These are phyloP conservation scores for Strobilomyces confusus DNA, from an alignment of 768 basidiomycete species.

Conservation along the genomic window DNA sequence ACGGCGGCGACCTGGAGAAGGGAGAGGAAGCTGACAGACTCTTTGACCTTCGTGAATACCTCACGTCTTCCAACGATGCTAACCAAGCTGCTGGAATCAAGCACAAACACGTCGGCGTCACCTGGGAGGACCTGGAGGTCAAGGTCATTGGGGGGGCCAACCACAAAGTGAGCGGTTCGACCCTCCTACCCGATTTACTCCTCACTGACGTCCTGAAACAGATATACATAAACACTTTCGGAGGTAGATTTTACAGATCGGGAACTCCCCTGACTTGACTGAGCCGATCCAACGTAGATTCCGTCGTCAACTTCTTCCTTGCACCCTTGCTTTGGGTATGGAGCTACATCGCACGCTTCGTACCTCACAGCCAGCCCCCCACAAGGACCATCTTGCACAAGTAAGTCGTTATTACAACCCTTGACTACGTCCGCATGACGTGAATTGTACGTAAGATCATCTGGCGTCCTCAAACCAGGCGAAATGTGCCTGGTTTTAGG, in stretches of 20 bases:
- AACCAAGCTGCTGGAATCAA: constrained; percentile 62
- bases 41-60: constrained; percentile 67
- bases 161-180: constrained; percentile 44
- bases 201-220: background rate
- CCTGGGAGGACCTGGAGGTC: constrained; percentile 68
- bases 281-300: constrained; percentile 34
- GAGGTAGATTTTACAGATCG: constrained; percentile 37
- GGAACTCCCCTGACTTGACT: background rate
- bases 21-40: constrained; percentile 33
- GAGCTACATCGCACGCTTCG: constrained; percentile 36
- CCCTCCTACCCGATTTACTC: background rate
- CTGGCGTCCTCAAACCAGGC: constrained; percentile 68
- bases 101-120: constrained; percentile 72
- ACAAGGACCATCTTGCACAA: constrained; percentile 59
- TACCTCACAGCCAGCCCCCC: constrained; percentile 35
- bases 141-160: constrained; percentile 52
- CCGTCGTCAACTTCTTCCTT: constrained; percentile 50
- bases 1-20: constrained; percentile 37
- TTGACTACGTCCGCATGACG: background rate
- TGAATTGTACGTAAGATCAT: constrained; percentile 39
- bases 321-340: constrained; percentile 48
- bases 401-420: constrained; percentile 30
- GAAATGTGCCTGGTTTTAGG: constrained; percentile 88
- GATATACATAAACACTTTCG: constrained; percentile 60
- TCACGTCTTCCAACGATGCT: constrained; percentile 63